These are phyloP conservation scores for California macrophylla DNA, from an alignment of 441 rosid species.

Conservation along the genomic window DNA sequence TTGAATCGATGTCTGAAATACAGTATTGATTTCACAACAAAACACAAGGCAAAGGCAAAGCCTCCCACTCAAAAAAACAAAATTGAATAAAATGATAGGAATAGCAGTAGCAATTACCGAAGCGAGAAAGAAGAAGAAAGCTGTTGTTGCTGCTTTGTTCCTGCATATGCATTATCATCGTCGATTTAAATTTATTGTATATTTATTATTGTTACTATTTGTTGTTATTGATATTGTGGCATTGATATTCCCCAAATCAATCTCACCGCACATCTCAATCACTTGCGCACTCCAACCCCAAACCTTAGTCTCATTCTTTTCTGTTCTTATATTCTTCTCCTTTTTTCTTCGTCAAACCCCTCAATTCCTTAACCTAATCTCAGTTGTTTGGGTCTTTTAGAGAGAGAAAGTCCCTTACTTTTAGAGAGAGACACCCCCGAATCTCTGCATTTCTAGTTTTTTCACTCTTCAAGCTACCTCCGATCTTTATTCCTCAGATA, in stretches of 20 bases:
- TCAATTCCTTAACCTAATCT: neutral
- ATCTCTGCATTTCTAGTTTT: neutral
- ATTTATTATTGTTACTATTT: slow-evolving; percentile 1
- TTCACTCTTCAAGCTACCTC: neutral
- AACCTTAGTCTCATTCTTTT: slow-evolving; percentile 1
- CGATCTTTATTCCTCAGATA: neutral
- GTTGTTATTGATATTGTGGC: neutral
- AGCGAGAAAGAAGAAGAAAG: neutral
- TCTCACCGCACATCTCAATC: slow-evolving; percentile 41
- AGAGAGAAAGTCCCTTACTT: neutral
- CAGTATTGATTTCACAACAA: no score
- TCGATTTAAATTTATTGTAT: neutral
- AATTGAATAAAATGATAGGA: neutral
- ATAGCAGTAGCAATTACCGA: neutral
- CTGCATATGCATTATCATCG: neutral
- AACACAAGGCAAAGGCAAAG: no score
- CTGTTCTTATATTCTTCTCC: neutral
- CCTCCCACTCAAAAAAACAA: no score
- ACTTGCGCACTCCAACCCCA: slow-evolving; percentile 16
- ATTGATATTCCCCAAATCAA: slow-evolving; percentile 25
- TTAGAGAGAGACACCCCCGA: neutral
- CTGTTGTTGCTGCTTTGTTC: neutral
- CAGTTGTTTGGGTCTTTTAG: neutral
- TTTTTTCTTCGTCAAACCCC: slow-evolving; percentile 9
- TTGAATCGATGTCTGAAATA: neutral